Evolutionary conservation across 2,329 filamentous ascomycete species (phyloP), one percentile per base, ranked within the genome.

Genomic region (Ceratocystis huliohia): DNA sequence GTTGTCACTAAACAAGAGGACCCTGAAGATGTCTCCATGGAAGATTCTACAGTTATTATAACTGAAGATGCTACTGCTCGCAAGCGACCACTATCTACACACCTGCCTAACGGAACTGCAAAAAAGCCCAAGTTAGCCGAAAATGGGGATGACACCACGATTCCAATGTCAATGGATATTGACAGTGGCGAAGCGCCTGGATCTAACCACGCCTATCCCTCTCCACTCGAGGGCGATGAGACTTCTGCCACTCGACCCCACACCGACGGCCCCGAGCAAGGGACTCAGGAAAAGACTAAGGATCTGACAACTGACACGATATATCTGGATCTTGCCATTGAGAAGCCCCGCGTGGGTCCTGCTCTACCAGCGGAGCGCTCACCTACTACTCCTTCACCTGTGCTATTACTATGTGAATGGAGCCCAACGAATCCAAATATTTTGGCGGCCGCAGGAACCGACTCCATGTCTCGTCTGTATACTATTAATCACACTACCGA

Each of bases 381-480:
- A 45, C 28, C 61, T 33, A 59, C 56, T 6, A 28, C 41, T 10
- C 82, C 80, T 72, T 78, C 79, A 75, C 82, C 84, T 73, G 80
- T 85, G 72, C 76, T 87, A 75, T 79, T 87, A 77, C 83, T 86
- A 75, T 86, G 84, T 80, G 83, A 85, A 79, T 87, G 84, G 82
- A 86, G 82, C 78, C 84, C 84, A 71, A 79, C 74, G 75, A 81
- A 87, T 78, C 81, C 84, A 74, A 83, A 81, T 68, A 78, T 85
- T 76, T 79, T 87, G 79, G 84, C 84, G 75, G 84, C 83, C 79
- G 84, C 82, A 78, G 84, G 84, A 72, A 86, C 83, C 74, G 84
- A 87, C 79, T 83, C 84, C 76, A 83, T 87, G 83, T 84, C 84
- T 79, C 84, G 84, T 70, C 80, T 87, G 76, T 87, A 84, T 84